phyloP scores from a whole-genome alignment of 805 yeast species.

The Pichia heedii region DNA sequence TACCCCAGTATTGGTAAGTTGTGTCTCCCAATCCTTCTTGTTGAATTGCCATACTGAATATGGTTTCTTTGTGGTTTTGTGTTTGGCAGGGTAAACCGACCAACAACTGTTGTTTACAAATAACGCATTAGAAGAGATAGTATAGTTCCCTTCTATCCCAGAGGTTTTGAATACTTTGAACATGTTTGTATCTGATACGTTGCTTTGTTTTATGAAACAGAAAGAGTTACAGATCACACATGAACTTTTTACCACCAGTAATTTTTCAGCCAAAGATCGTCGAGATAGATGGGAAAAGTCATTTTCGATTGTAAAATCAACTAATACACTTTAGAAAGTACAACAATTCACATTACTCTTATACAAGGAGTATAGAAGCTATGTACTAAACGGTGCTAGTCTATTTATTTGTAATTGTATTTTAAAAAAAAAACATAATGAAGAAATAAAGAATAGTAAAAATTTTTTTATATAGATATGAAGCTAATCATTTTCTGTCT shows the following conservation, averaged over 20 bases:
- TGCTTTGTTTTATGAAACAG: no score
- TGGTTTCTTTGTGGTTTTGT: constrained; percentile 45
- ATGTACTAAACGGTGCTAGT: no score
- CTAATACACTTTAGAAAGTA: no score
- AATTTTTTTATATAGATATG: neutral
- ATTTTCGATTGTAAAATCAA: no score
- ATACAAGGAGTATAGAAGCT: no score
- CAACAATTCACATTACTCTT: no score
- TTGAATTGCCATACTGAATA: constrained; percentile 85
- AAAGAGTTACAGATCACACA: no score
- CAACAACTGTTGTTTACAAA: constrained; percentile 68
- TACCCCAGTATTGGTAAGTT: constrained; percentile 41
- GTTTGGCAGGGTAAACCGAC: constrained; percentile 80
- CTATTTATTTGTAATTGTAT: neutral
- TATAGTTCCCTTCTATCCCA: constrained; percentile 60
- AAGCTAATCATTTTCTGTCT: neutral
- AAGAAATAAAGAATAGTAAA: neutral
- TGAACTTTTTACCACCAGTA: no score
- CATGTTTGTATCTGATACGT: no score
- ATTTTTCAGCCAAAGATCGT: no score
- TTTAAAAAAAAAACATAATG: neutral
- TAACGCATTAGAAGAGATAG: constrained; percentile 60
- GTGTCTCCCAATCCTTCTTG: constrained; percentile 61
- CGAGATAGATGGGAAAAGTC: no score
- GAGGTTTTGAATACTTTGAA: constrained; percentile 44